Conservation (phyloP, 1,284 basidiomycete genomes). For the Cryptococcus amylolentus region DNA sequence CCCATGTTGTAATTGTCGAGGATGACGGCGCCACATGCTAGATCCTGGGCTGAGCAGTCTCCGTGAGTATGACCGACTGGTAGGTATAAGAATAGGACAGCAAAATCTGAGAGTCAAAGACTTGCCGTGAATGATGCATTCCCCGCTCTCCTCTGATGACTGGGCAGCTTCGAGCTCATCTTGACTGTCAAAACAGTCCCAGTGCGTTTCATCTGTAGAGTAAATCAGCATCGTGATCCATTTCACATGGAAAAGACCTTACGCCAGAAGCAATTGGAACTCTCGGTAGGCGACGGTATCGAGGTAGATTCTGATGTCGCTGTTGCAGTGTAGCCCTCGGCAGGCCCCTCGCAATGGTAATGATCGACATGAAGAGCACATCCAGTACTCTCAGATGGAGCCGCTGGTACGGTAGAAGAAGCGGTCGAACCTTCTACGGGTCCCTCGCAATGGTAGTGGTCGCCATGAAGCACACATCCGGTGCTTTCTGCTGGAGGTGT, state of each 20-base stretch:
- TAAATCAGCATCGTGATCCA: not conserved
- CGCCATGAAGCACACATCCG: constrained; percentile 23
- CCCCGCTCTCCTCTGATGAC: constrained; percentile 15
- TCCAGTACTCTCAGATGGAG: constrained; percentile 25
- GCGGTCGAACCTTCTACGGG: constrained; percentile 4
- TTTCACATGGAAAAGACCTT: not conserved
- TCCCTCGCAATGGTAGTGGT: constrained; percentile 29
- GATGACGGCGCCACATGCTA: constrained; percentile 41
- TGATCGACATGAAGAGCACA: constrained; percentile 25
- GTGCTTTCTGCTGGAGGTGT: constrained; percentile 23
- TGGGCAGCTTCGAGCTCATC: constrained; percentile 17
- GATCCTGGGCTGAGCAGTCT: constrained; percentile 45
- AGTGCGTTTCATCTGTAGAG: constrained; percentile 27
- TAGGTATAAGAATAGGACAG: not conserved
- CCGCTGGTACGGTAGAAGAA: constrained; percentile 12
- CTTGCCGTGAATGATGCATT: constrained; percentile 38
- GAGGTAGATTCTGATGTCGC: constrained; percentile 8
- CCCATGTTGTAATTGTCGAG: constrained; percentile 44
- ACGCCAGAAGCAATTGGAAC: constrained; percentile 28
- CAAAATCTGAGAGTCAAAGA: not conserved
- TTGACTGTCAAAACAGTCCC: constrained; percentile 29
- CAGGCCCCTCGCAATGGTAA: constrained; percentile 29
- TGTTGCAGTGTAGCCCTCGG: constrained; percentile 11
- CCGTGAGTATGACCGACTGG: constrained; percentile 38
- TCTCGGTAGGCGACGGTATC: constrained; percentile 27